These are phyloP conservation scores for Cucurbita maxima DNA, from an alignment of 306 rosid genomes.

Conservation along the genomic window DNA sequence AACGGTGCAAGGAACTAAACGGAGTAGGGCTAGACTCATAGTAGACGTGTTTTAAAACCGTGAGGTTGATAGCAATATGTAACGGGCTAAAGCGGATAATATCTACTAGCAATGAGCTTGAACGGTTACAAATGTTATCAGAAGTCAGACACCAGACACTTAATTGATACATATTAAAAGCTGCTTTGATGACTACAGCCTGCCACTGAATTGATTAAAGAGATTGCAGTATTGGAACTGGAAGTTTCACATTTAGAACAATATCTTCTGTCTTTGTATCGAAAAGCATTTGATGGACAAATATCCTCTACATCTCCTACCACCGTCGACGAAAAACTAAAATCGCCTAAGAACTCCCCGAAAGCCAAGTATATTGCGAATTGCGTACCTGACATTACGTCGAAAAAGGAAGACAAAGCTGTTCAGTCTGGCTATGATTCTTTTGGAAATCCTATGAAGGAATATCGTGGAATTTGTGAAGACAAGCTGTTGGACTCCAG, in stretches of 20 bases:
- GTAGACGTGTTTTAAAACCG: no score
- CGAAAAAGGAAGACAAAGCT: conserved; percentile 28
- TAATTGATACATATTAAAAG: background rate
- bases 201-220: conserved; percentile 80
- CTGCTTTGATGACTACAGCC: conserved; percentile 39
- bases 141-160: no score
- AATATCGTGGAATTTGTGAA: conserved; percentile 16
- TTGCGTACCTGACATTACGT: conserved; percentile 23
- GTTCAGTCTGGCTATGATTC: conserved; percentile 28
- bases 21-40: no score
- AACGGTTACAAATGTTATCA: no score
- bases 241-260: conserved; percentile 93
- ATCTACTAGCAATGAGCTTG: no score
- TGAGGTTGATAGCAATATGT: no score
- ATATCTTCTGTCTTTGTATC: conserved; percentile 82
- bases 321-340: conserved; percentile 31
- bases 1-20: no score
- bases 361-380: conserved; percentile 16
- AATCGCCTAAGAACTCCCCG: conserved; percentile 29
- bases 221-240: conserved; percentile 72
- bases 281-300: conserved; percentile 74
- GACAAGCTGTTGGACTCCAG: conserved; percentile 48
- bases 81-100: no score
- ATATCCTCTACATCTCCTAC: conserved; percentile 40
- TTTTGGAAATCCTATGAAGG: conserved; percentile 24